Percentiles rank a stretch among this genome's conserved stretches.
Conservation (phyloP, 306 rosid genomes). For the Prunus mongolica region DNA sequence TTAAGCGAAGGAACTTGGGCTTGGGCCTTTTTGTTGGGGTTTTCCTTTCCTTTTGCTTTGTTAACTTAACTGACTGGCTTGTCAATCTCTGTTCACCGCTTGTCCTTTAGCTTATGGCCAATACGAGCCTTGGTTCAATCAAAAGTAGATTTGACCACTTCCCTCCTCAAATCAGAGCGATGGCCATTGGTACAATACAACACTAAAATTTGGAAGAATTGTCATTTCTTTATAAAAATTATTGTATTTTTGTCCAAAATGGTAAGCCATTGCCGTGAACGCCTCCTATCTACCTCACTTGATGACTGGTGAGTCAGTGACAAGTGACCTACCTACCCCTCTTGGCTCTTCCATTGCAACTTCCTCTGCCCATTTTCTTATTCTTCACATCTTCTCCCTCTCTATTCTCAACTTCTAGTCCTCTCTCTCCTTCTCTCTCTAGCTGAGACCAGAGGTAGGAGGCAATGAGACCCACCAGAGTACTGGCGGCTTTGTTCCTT, state of each 20-base stretch:
- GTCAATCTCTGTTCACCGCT: no score
- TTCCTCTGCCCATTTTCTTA: background rate
- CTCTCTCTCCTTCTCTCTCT: background rate
- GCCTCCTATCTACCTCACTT: background rate
- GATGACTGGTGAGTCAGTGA: background rate
- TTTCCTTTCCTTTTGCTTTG: no score
- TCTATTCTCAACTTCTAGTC: background rate
- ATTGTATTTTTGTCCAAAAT: slow-evolving; percentile 24
- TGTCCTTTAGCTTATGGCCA: no score
- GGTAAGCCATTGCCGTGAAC: background rate
- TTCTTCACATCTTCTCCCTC: background rate
- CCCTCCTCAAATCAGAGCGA: no score
- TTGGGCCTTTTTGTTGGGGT: no score
- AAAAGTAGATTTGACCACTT: no score
- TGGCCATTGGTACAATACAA: no score
- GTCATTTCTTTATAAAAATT: background rate
- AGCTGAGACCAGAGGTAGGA: background rate
- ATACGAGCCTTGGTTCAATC: no score
- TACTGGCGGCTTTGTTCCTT: slow-evolving; percentile 34
- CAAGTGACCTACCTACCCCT: background rate
- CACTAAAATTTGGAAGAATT: no score
- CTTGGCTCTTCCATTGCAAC: background rate
- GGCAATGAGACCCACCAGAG: slow-evolving; percentile 34
- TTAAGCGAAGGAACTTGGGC: no score
- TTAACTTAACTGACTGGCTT: no score